Evolutionary conservation across 768 basidiomycete species (phyloP), one percentile per base, ranked within the genome.

Genomic region (Mycena galopus): DNA sequence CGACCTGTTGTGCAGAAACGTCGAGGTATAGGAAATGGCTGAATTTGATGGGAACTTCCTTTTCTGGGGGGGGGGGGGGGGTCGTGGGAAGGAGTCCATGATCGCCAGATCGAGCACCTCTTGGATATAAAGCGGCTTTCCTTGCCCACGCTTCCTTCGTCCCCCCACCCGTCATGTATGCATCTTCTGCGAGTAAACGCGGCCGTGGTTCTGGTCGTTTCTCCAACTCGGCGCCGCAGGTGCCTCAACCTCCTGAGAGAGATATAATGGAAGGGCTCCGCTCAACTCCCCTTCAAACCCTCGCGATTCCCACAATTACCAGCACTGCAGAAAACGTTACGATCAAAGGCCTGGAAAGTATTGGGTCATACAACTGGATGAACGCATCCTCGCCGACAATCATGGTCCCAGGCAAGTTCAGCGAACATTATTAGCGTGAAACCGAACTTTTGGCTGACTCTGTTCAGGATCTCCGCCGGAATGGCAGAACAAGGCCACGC

Each of bases 281-380:
- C 23, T 69, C 76, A n/a, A 73, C 73, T 0, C 70, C 79, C 23
- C 67, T 84, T 14, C 77, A 81, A 21, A 82, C 70, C 37, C 73
- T 86, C 27, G 25, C 58, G 12, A 71, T 77, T 9, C 81, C 81
- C 60, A 50, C 73, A 1, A 51, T 39, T 17, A 44, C 72, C 32
- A 53, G 30, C n/a, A n/a, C n/a, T 19, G 64, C 73, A 44, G 82
- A 80, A 37, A 76, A 84, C 33, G 79, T 85, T 19, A 71, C 76
- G 25, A 81, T 88, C 32, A 78, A 76, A 12, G 77, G 91, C 78
- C 72, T 88, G 30, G 78, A 81, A 35, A 84, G 81, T 25, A 74
- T 88, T 47, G 87, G 86, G 3, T 90, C 90, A 0, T 91, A 91
- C 77, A 88, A 86, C 39, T 91, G 90, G 90, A 75, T 83, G 37